Conservation (phyloP, 2,329 filamentous ascomycete species). For the Aspergillus ustus region DNA sequence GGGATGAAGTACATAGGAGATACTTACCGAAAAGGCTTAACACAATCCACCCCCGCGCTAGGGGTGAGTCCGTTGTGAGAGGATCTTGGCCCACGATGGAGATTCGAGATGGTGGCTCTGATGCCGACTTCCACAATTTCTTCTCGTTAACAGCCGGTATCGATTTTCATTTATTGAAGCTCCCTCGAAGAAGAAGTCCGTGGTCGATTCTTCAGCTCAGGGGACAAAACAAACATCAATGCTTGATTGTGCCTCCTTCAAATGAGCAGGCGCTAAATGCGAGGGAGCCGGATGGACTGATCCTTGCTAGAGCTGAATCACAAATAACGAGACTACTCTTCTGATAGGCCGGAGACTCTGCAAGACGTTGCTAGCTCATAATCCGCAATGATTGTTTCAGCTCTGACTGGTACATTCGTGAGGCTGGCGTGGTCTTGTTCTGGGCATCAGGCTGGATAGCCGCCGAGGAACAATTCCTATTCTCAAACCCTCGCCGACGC, state of each 20-base stretch:
- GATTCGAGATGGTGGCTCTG: background rate
- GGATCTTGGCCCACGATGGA: background rate
- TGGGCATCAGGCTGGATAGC: background rate
- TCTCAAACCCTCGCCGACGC: too few species aligned
- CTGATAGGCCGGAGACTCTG: background rate
- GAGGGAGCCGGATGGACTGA: background rate
- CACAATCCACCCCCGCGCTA: background rate
- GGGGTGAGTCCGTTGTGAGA: background rate
- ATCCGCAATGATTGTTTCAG: background rate
- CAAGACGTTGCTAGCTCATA: background rate
- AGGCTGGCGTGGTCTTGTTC: background rate
- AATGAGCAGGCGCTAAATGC: background rate
- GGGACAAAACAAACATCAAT: background rate
- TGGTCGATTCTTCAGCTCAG: background rate
- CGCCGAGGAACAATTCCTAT: background rate
- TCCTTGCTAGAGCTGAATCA: background rate
- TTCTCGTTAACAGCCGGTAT: background rate
- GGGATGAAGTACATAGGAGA: background rate
- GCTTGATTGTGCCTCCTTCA: background rate
- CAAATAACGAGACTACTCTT: background rate
- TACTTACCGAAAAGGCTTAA: background rate
- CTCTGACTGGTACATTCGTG: background rate
- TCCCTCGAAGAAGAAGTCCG: background rate
- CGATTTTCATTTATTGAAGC: background rate
- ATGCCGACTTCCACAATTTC: background rate